Base-by-base conservation (phyloP, 345 rosid species). In the Acer saccharum region DNA sequence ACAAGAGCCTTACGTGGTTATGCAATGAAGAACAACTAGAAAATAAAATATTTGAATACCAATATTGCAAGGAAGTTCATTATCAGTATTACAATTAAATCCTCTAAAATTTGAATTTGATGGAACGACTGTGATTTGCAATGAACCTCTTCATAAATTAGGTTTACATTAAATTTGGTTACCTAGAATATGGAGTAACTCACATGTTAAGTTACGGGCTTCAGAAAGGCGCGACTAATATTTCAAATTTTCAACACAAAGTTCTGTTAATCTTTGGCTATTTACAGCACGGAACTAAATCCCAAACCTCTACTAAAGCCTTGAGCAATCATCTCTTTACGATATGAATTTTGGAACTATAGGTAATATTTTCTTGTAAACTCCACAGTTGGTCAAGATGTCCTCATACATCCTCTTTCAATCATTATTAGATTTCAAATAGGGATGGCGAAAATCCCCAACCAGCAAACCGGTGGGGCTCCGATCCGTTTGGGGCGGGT, bases 11-110 rank as follows among this genome's bases (percentile, higher is more conserved):
- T 78, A 68, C 9, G 58, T 35, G 25, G 32, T 66, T 72, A 44
- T 23, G 62, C 62, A 73, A 66, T 68, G 55, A 73, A 12, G n/a
- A 69, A 68, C 18, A 58, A 72, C 39, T 4, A 43, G 63, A 50
- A 18, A 64, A 43, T 43, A 12, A 35, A 32, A 35, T 11, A 54
- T 12, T 23, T 62, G 23, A 29, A 16, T 16, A 27, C 23, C 16
- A 21, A 44, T 46, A 60, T 21, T 16, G 58, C 41, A 60, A 44
- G 6, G 60, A 73, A 25, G 29, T 17, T 73, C 6, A 6, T 20
- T 23, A 14, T 72, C 29, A 6, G 16, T 20, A 39, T 57, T 32
- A 41, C 75, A 72, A 57, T 57, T 9, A 55, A n/a, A 60, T 73
- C 23, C 20, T 16, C 12, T 60, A 58, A 44, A 61, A 7, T 61